A percentile compares a stretch with the other conserved stretches of the same genome.
phyloP scores from a whole-genome alignment of 2,329 filamentous ascomycete genomes.

The Epichloe elymi region DNA sequence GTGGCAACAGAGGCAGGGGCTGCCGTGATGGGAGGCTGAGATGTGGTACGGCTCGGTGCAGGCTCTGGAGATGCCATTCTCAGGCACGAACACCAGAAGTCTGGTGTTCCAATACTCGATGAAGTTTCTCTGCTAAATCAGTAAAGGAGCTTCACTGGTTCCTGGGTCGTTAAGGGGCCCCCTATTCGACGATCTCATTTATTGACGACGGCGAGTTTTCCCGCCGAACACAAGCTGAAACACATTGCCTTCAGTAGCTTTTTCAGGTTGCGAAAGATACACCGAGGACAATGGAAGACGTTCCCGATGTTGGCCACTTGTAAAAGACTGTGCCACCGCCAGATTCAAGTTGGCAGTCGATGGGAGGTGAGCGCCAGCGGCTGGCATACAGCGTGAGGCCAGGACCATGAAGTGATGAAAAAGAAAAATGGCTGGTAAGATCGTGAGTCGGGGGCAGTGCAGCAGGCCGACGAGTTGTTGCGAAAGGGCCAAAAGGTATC shows the following conservation, averaged over 20 bases:
- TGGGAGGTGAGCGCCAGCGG: too few relatives aligned
- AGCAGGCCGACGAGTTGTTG: not conserved
- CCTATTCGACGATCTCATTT: not conserved
- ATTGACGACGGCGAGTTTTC: not conserved
- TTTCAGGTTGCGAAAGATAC: not conserved
- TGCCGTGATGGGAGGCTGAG: constrained; percentile 8
- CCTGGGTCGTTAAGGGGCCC: not conserved
- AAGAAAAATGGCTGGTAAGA: too few relatives aligned
- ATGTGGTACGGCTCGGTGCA: not conserved
- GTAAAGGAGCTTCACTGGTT: not conserved
- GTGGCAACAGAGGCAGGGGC: not conserved
- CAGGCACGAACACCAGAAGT: not conserved
- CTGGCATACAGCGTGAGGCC: too few relatives aligned
- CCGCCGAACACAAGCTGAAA: not conserved
- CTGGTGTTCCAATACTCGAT: not conserved
- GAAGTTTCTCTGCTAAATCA: not conserved
- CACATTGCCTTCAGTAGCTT: not conserved
- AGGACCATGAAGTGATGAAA: too few relatives aligned
- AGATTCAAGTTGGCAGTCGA: not conserved
- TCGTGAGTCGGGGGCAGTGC: too few relatives aligned
- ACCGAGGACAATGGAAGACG: not conserved
- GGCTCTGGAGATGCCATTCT: constrained; percentile 5
- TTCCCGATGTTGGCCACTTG: not conserved
- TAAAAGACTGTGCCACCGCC: not conserved
- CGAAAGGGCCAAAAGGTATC: not conserved